Evolutionary conservation across 352 stramenopile species (phyloP).

Genomic region (Pythium phragmiticola): DNA sequence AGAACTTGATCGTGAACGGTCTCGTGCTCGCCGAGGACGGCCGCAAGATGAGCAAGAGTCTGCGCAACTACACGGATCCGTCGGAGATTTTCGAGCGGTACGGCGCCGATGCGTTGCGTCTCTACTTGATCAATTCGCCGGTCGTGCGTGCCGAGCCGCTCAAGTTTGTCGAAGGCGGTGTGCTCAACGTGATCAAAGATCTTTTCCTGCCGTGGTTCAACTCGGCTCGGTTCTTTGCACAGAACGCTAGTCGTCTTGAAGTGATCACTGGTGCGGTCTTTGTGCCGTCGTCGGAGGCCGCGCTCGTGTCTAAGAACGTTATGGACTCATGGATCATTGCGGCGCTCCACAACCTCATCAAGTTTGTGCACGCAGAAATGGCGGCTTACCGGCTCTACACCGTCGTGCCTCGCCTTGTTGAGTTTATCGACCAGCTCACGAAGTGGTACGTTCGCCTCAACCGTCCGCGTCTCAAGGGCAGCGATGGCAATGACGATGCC

Average conservation of each 20-base stretch:
- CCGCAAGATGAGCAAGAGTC: slow-evolving; percentile 99
- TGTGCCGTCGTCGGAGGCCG: slow-evolving; percentile 86
- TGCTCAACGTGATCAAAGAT: slow-evolving; percentile 97
- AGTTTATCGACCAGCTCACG: slow-evolving; percentile 98
- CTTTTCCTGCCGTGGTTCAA: slow-evolving; percentile 99
- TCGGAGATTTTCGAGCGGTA: slow-evolving; percentile 95
- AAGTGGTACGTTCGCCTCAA: slow-evolving; percentile 99
- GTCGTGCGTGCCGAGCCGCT: slow-evolving; percentile 98
- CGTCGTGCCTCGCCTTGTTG: slow-evolving; percentile 96
- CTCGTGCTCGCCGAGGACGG: slow-evolving; percentile 98
- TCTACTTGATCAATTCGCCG: slow-evolving; percentile 99
- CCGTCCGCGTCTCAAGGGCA: slow-evolving; percentile 96
- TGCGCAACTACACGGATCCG: slow-evolving; percentile 99
- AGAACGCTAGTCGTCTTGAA: slow-evolving; percentile 95
- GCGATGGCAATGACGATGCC: slow-evolving; percentile 84
- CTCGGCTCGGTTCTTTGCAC: slow-evolving; percentile 98
- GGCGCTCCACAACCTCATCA: slow-evolving; percentile 96
- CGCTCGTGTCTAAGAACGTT: slow-evolving; percentile 92
- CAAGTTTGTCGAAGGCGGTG: slow-evolving; percentile 95
- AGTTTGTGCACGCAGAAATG: slow-evolving; percentile 98
- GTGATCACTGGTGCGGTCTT: slow-evolving; percentile 84
- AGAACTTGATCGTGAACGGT: slow-evolving; percentile 99
- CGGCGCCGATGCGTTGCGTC: slow-evolving; percentile 96
- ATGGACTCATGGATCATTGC: slow-evolving; percentile 99
- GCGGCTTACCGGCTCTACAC: slow-evolving; percentile 99